phyloP scores from a whole-genome alignment of 768 basidiomycete genomes.

The Tylopilus rubrobrunneus region DNA sequence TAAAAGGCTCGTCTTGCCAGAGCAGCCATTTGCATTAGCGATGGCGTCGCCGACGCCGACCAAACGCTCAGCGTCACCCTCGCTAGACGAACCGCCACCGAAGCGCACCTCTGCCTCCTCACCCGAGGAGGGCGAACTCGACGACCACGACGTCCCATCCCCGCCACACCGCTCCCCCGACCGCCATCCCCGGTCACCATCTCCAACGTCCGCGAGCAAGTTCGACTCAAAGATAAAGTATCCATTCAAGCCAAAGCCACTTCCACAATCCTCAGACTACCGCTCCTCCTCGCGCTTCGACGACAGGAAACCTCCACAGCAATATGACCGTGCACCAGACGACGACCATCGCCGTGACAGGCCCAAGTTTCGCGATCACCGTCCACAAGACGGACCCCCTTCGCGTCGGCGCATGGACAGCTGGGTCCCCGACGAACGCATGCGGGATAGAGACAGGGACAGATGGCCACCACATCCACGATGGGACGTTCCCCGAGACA shows the following conservation, averaged over 20 bases:
- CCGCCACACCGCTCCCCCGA: constrained; percentile 11
- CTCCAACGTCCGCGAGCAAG: constrained; percentile 28
- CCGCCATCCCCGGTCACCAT: constrained; percentile 32
- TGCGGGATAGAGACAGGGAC: constrained; percentile 19
- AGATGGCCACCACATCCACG: constrained; percentile 15
- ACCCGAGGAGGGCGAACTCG: constrained; percentile 81
- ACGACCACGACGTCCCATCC: constrained; percentile 42
- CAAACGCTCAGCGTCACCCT: constrained; percentile 63
- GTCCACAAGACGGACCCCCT: constrained; percentile 13
- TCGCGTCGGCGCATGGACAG: constrained; percentile 22
- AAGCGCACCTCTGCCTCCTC: constrained; percentile 59
- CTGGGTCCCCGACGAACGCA: constrained; percentile 28
- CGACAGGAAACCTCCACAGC: constrained; percentile 23
- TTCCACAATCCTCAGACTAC: not conserved
- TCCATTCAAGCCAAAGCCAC: constrained; percentile 60
- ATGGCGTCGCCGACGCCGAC: constrained; percentile 11
- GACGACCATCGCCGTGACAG: constrained; percentile 40
- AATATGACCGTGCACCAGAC: constrained; percentile 41
- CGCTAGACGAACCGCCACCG: constrained; percentile 42
- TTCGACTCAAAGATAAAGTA: constrained; percentile 55
- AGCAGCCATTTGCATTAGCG: not conserved
- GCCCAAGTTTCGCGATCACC: constrained; percentile 19
- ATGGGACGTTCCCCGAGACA: constrained; percentile 24
- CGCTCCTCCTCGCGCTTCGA: constrained; percentile 34
- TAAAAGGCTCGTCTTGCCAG: not conserved